These are phyloP conservation scores for Macrophomina tecta DNA, from an alignment of 2,329 filamentous ascomycete genomes.

Conservation along the genomic window DNA sequence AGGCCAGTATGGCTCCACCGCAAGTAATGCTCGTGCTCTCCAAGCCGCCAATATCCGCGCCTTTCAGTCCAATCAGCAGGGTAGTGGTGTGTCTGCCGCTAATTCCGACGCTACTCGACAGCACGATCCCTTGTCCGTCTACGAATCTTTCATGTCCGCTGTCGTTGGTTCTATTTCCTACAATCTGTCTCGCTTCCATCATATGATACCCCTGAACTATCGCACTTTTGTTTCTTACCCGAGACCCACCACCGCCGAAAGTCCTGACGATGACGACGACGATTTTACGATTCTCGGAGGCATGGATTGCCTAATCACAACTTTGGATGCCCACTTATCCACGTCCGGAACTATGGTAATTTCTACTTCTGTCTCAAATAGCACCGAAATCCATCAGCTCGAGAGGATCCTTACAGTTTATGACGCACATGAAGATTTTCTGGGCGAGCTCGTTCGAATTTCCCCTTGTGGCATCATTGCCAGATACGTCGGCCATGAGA, in stretches of 20 bases:
- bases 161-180: constrained; percentile 45
- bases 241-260: constrained; percentile 27
- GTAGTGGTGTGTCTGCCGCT: not conserved
- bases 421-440: constrained; percentile 15
- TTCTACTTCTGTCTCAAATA: constrained; percentile 26
- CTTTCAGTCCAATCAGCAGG: constrained; percentile 33
- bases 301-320: constrained; percentile 3
- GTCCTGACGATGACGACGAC: constrained; percentile 25
- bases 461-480: constrained; percentile 23
- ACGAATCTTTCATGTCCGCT: constrained; percentile 47
- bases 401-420: constrained; percentile 12
- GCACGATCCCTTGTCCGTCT: constrained; percentile 42
- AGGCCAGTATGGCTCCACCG: constrained; percentile 26
- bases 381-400: constrained; percentile 15
- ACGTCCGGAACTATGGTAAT: constrained; percentile 30
- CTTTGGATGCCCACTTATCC: constrained; percentile 29
- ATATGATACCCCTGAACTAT: constrained; percentile 43
- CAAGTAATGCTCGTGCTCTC: constrained; percentile 23
- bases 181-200: constrained; percentile 40
- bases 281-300: constrained; percentile 2
- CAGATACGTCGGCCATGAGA: constrained; percentile 24
- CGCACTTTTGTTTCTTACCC: constrained; percentile 43
- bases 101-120: constrained; percentile 34
- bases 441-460: constrained; percentile 25
- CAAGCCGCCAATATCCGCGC: constrained; percentile 34